These are phyloP conservation scores for Truncatella angustata DNA, from an alignment of 2,329 filamentous ascomycete genomes.

Conservation along the genomic window DNA sequence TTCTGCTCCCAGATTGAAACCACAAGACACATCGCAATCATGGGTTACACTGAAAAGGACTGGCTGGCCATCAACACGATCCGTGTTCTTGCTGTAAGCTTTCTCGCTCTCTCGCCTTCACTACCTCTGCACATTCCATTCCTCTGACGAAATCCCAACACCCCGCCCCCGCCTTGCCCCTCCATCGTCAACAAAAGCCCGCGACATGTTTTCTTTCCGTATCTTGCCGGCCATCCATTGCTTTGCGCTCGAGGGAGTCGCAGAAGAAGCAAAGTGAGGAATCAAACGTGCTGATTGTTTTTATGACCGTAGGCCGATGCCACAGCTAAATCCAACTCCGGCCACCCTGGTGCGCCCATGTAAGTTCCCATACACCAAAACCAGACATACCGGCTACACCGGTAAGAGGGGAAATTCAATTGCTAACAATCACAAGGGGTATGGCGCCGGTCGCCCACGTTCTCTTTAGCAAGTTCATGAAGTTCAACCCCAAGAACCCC, in stretches of 20 bases:
- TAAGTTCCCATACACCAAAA: constrained; percentile 39
- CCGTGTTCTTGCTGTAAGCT: constrained; percentile 87
- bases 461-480: constrained; percentile 98
- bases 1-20: constrained; percentile 9
- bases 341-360: constrained; percentile 98
- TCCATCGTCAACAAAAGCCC: constrained; percentile 24
- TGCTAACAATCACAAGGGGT: constrained; percentile 46
- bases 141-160: constrained; percentile 17
- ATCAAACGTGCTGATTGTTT: background rate
- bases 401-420: too few relatives aligned
- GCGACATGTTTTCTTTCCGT: constrained; percentile 7
- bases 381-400: too few relatives aligned
- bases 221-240: too few relatives aligned
- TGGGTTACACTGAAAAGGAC: constrained; percentile 88
- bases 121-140: too few relatives aligned
- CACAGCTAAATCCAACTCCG: constrained; percentile 91
- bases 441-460: constrained; percentile 96
- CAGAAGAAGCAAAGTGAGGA: constrained; percentile 8
- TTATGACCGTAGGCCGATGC: constrained; percentile 78
- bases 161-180: constrained; percentile 31
- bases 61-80: constrained; percentile 97
- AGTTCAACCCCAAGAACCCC: constrained; percentile 99
- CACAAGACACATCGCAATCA: constrained; percentile 49
- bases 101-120: constrained; percentile 20
- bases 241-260: too few relatives aligned